Base-by-base conservation (phyloP, 345 rosid species). In the Salix exigua region DNA sequence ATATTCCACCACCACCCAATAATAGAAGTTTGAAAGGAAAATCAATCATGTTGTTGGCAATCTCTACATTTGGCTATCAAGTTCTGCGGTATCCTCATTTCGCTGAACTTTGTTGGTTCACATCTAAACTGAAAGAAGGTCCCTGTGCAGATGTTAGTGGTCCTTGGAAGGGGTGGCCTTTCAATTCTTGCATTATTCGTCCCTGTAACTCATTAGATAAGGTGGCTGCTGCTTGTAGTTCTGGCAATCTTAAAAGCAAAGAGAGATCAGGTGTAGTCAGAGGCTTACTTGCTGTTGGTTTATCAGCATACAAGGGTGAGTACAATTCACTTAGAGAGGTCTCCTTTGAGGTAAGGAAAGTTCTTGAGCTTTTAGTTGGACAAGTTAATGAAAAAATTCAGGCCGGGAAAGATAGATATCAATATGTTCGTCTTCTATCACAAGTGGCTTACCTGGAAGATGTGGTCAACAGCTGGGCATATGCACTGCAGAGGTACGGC, bases 81-180 rank as follows among this genome's bases (percentile, higher is more conserved):
- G 87, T 96, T 82, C 86, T 96, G 73, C 88, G 79, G 71, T 93
- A 85, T 87, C 97, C 97, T 81, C 99, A 96, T 80, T 93, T 96
- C 89, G 94, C 99, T 79, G 98, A 93, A 83, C 96, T 95, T 72
- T 93, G 99, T 83, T 96, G 98, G 99, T 87, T 92, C 62, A 89
- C 98, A 53, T 93, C 99, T 46, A 96, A 92, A 86, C 87, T 96
- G 68, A 93, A 89, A 84, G 94, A 89, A 82, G 99, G 99, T 74
- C 99, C 98, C 72, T 86, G 84, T 80, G 86, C 90, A 46, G 96
- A 96, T 75, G 82, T 88, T 74, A 80, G 86, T 67, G 97, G 98
- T 50, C 91, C 93, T 26, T 92, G 96, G 96, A 96, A 87, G 86
- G 93, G 93, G 68, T 93, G 98, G 99, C 97, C 98, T 33, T 96